Conservation (phyloP, 345 rosid genomes). For the Lepidium sativum region DNA sequence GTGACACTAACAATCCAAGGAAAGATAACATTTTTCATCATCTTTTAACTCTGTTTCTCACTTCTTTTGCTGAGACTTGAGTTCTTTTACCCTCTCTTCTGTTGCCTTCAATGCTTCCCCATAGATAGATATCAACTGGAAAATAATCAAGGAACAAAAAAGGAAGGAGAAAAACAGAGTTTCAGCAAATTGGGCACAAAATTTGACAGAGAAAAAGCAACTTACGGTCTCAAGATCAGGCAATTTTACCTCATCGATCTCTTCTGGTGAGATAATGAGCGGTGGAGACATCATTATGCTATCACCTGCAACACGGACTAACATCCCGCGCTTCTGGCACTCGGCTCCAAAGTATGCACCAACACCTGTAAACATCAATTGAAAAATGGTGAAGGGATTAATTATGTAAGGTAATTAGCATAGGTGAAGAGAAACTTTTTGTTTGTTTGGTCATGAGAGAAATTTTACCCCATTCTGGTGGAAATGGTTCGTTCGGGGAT, state of each 20-base stretch:
- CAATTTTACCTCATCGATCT: constrained; percentile 59
- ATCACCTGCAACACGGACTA: constrained; percentile 89
- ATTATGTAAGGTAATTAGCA: background rate
- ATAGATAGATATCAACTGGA: constrained; percentile 59
- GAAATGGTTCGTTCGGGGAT: constrained; percentile 83
- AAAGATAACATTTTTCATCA: constrained; percentile 22
- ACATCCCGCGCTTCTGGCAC: constrained; percentile 71
- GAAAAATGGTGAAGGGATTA: background rate
- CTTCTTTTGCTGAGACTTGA: constrained; percentile 55
- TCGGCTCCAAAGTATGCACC: constrained; percentile 86
- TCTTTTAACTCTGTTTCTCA: constrained; percentile 14
- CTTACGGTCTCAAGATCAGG: background rate
- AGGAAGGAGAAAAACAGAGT: background rate
- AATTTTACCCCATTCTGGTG: constrained; percentile 88
- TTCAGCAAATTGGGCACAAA: background rate
- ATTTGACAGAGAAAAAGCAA: background rate
- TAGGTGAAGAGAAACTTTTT: background rate
- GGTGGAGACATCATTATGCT: constrained; percentile 94
- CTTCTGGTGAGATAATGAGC: constrained; percentile 51
- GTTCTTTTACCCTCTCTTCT: constrained; percentile 75
- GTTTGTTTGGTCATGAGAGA: background rate
- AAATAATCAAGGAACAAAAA: too few relatives aligned
- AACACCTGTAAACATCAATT: constrained; percentile 37
- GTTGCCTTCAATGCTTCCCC: constrained; percentile 77
- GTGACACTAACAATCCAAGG: background rate